Evolutionary conservation across 2,329 filamentous ascomycete genomes (phyloP).

Genomic region (Trichoderma aggressivum): DNA sequence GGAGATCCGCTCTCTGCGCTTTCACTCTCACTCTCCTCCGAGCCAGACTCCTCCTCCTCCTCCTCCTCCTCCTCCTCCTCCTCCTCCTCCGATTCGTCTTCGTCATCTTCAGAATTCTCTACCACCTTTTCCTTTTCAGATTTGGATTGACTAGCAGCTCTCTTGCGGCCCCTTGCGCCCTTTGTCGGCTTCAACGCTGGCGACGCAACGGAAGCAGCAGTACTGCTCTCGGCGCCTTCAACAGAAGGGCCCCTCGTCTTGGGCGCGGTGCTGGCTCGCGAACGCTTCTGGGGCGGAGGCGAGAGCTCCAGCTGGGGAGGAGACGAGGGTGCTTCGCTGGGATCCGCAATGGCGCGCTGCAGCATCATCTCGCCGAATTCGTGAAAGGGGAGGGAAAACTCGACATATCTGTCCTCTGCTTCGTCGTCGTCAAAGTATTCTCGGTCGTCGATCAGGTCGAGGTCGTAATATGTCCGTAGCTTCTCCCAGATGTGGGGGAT

Average conservation of each 20-base stretch:
- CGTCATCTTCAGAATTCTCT: constrained; percentile 34
- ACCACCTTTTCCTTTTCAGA: constrained; percentile 31
- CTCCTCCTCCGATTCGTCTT: constrained; percentile 29
- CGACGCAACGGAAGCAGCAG: constrained; percentile 39
- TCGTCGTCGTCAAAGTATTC: constrained; percentile 64
- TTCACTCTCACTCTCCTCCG: constrained; percentile 34
- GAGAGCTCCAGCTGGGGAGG: constrained; percentile 44
- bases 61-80: constrained; percentile 31
- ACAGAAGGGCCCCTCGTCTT: constrained; percentile 41
- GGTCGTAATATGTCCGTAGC: constrained; percentile 76
- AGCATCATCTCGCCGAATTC: constrained; percentile 48
- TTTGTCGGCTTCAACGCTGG: constrained; percentile 39
- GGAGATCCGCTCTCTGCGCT: constrained; percentile 38
- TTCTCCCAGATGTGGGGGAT: constrained; percentile 93
- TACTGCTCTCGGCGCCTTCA: constrained; percentile 45
- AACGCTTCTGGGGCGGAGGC: constrained; percentile 42
- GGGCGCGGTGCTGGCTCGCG: constrained; percentile 39
- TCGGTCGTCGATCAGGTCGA: constrained; percentile 80
- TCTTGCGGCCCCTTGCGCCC: constrained; percentile 43
- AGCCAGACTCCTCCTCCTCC: constrained; percentile 33
- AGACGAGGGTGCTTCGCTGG: constrained; percentile 48
- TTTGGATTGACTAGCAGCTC: constrained; percentile 41
- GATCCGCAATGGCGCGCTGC: constrained; percentile 42
- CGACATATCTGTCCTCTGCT: constrained; percentile 58
- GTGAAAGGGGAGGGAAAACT: constrained; percentile 58